Percentiles rank a stretch among this genome's conserved stretches.
These are phyloP conservation scores for Suzukiozyma palmioleophila DNA, from an alignment of 1,139 yeast genomes.

Conservation along the genomic window DNA sequence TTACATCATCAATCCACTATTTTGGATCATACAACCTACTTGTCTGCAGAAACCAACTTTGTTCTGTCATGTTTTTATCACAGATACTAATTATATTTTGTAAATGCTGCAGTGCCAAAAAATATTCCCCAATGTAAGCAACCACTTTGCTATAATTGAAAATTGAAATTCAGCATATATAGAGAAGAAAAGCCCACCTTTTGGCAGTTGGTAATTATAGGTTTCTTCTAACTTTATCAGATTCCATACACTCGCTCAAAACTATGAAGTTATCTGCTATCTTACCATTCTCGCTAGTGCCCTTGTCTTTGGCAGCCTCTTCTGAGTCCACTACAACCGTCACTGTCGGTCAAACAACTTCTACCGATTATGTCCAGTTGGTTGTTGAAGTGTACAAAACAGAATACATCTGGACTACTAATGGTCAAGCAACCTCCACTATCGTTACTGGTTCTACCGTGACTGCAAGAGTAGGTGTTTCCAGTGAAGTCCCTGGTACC, in stretches of 20 bases:
- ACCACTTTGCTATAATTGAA: too few relatives aligned
- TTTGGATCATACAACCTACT: too few relatives aligned
- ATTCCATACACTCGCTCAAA: not conserved
- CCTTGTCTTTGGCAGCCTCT: conserved; percentile 9
- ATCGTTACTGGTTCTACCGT: conserved; percentile 24
- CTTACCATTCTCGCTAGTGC: conserved; percentile 15
- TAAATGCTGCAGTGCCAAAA: too few relatives aligned
- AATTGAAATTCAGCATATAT: too few relatives aligned
- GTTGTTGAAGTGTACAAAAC: conserved; percentile 30
- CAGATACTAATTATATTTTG: too few relatives aligned
- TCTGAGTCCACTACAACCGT: conserved; percentile 20
- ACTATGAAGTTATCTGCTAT: conserved; percentile 11
- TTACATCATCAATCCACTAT: too few relatives aligned
- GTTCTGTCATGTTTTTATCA: too few relatives aligned
- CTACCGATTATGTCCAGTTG: conserved; percentile 25
- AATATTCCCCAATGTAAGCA: too few relatives aligned
- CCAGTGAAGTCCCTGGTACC: not conserved
- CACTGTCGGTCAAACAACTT: conserved; percentile 28
- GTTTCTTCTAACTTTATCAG: too few relatives aligned
- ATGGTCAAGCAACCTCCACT: conserved; percentile 32
- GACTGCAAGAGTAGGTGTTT: not conserved
- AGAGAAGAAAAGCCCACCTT: too few relatives aligned
- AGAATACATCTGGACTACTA: conserved; percentile 30
- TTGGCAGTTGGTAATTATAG: too few relatives aligned
- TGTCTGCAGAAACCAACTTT: too few relatives aligned